Base-by-base conservation (phyloP, 345 rosid species). In the Sisymbrium irio region DNA sequence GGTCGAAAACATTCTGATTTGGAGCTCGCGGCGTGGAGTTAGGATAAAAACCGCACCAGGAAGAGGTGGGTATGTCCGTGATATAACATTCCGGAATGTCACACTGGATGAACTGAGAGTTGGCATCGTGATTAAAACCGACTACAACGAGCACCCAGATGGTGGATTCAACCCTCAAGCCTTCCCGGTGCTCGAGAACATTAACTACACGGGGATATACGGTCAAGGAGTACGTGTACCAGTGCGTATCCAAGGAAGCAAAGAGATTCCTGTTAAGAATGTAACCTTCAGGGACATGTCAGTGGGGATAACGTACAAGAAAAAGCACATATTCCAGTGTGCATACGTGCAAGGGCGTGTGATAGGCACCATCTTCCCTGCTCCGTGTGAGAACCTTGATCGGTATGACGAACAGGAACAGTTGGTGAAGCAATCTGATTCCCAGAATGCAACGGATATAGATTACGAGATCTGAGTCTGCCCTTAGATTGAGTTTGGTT, bases 171-270 rank as follows among this genome's bases (percentile, higher is more conserved):
- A 94, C 73, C 96, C 84, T 0, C 89, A 83, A 76, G 98, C 96
- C 3, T 62, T 87, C 65, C 98, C 98, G 4, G 63, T 62, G 11
- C 83, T 94, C 0, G 65, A 67, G 63, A 88, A 83, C 90, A 86
- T 94, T 76, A 88, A 83, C 78, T 94, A 88, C 84, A 83, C 27
- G 0, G 93, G 98, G 22, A 75, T 94, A 66, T 89, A 89, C 22
- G 98, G 98, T 42, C 93, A 94, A 51, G 97, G 89, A 56, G 97
- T 94, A 3, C 96, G 98, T 2, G 97, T 91, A 33, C 98, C 98
- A 0, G 97, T 94, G 12, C 93, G 97, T 47, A 89, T 94, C 30
- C 96, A 94, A 27, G 98, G 98, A 18, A 89, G 96, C n/a, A 80
- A 85, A 72, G 93, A 87, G 77, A 94, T 94, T 56, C 93, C 95